A percentile compares a stretch with the other conserved stretches of the same genome.
Evolutionary conservation across 805 yeast species (phyloP).

Genomic region (Zygosaccharomyces gambellarensis): DNA sequence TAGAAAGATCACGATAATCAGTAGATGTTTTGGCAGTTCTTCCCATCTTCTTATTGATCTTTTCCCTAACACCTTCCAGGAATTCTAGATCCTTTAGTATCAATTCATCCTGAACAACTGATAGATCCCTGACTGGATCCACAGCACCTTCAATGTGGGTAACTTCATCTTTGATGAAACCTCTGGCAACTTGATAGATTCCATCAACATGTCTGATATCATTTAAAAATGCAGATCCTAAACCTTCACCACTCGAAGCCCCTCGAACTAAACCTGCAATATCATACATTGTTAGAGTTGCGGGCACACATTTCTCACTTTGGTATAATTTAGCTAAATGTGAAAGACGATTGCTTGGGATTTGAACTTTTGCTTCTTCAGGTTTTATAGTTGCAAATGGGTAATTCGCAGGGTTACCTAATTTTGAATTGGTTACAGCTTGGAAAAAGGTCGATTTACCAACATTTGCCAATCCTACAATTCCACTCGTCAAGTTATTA

Average conservation of each 20-base stretch:
- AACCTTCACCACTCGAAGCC: slow-evolving; percentile 79
- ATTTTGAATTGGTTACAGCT: slow-evolving; percentile 86
- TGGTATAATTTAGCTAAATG: slow-evolving; percentile 51
- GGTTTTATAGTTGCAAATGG: slow-evolving; percentile 92
- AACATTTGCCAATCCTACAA: slow-evolving; percentile 90
- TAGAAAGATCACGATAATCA: slow-evolving; percentile 45
- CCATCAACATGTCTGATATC: slow-evolving; percentile 80
- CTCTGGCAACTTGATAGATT: slow-evolving; percentile 72
- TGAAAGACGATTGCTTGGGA: slow-evolving; percentile 60
- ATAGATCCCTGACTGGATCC: slow-evolving; percentile 71
- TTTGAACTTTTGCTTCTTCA: slow-evolving; percentile 68
- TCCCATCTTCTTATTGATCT: slow-evolving; percentile 39
- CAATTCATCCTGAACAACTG: slow-evolving; percentile 69
- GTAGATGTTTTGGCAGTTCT: slow-evolving; percentile 40
- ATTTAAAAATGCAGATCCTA: slow-evolving; percentile 75
- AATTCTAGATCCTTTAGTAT: slow-evolving; percentile 74
- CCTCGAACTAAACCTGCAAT: slow-evolving; percentile 81
- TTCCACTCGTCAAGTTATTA: slow-evolving; percentile 70
- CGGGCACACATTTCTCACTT: slow-evolving; percentile 61
- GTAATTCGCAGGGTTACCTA: slow-evolving; percentile 96
- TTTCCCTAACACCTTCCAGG: slow-evolving; percentile 53
- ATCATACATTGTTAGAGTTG: slow-evolving; percentile 66
- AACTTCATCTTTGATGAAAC: slow-evolving; percentile 69
- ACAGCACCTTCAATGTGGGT: slow-evolving; percentile 71
- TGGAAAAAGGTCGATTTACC: slow-evolving; percentile 98